These are phyloP conservation scores for Dioscorea dumetorum DNA, from an alignment of 106 monocot genomes.

Conservation along the genomic window DNA sequence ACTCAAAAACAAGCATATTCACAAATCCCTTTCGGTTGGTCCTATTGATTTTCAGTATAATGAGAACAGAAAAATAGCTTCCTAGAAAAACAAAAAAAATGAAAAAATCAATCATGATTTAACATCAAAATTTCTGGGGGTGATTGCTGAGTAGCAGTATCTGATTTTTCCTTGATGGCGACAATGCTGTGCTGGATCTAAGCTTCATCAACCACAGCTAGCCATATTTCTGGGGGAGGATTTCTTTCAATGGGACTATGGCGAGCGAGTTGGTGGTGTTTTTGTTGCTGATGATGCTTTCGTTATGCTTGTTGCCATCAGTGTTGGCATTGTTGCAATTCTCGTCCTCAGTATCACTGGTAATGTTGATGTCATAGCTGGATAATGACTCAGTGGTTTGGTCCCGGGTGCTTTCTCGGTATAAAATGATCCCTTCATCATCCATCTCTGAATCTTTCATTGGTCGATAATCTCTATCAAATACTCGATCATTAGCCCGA, in stretches of 20 bases:
- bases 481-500: constrained; percentile 17
- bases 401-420: constrained; percentile 52
- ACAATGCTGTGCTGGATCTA: too few species aligned
- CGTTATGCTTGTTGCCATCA: neutral
- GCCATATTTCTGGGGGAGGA: constrained; percentile 25
- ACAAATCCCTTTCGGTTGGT: too few species aligned
- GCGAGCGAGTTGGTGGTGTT: constrained; percentile 6
- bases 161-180: too few species aligned
- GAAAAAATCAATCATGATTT: too few species aligned
- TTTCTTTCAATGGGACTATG: constrained; percentile 36
- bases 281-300: neutral
- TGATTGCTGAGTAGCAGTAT: too few species aligned
- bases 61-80: too few species aligned
- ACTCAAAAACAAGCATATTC: too few species aligned
- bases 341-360: neutral
- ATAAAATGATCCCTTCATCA: constrained; percentile 49
- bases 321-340: neutral
- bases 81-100: too few species aligned
- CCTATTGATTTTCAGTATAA: too few species aligned
- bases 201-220: too few species aligned
- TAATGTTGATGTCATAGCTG: neutral
- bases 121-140: too few species aligned
- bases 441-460: constrained; percentile 47
- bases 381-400: constrained; percentile 11
- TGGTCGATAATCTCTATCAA: constrained; percentile 34